These are phyloP conservation scores for Cyclocybe aegerita DNA, from an alignment of 768 basidiomycete species.

Conservation along the genomic window DNA sequence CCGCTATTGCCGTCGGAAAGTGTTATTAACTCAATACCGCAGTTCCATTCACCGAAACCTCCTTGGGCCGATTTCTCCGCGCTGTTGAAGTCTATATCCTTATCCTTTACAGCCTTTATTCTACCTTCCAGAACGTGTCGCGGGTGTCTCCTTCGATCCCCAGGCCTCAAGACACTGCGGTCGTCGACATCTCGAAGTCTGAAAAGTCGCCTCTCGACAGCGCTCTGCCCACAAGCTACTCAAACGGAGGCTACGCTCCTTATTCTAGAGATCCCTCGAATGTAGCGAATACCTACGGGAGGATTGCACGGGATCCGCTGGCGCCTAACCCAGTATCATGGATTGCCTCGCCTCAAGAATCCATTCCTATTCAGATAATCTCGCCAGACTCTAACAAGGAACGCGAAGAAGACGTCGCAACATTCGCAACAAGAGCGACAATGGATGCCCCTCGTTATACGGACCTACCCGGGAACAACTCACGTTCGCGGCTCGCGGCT, in stretches of 20 bases:
- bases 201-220: constrained; percentile 1
- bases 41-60: constrained; percentile 72
- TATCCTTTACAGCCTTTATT: constrained; percentile 55
- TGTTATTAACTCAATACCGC: background rate
- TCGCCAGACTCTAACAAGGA: too few relatives aligned
- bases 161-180: background rate
- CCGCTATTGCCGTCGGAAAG: constrained; percentile 2
- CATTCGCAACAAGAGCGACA: too few relatives aligned
- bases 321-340: too few relatives aligned
- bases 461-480: too few relatives aligned
- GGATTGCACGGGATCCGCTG: too few relatives aligned
- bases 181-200: background rate
- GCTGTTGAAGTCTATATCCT: constrained; percentile 64
- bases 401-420: too few relatives aligned
- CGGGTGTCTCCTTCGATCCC: background rate
- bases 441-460: too few relatives aligned
- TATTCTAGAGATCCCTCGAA: background rate
- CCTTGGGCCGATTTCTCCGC: constrained; percentile 65
- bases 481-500: too few relatives aligned
- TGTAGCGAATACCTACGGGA: too few relatives aligned
- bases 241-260: background rate
- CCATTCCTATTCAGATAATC: too few relatives aligned
- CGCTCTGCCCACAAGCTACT: constrained; percentile 4
- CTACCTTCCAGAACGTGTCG: constrained; percentile 22
- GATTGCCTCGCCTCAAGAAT: too few relatives aligned